phyloP scores from a whole-genome alignment of 305 asterid species.

The Fraxinus platypoda region DNA sequence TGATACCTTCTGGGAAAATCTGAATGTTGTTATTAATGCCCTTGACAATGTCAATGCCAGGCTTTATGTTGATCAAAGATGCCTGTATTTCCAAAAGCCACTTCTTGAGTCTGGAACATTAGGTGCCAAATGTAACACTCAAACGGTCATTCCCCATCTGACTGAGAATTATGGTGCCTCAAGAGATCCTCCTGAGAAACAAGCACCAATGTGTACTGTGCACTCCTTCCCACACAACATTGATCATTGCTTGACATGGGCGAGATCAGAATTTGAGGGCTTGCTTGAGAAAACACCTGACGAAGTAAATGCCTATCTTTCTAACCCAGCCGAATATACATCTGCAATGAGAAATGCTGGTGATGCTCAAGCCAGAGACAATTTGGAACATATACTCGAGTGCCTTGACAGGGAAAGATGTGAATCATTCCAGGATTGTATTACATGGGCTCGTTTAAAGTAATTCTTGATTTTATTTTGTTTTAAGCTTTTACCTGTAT shows the following conservation, averaged over 20 bases:
- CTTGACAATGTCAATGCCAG: conserved; percentile 94
- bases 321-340: conserved; percentile 67
- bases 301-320: conserved; percentile 82
- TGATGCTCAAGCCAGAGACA: conserved; percentile 96
- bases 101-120: conserved; percentile 93
- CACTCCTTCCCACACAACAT: conserved; percentile 96
- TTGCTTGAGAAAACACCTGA: conserved; percentile 91
- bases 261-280: conserved; percentile 93
- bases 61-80: conserved; percentile 91
- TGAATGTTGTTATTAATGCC: conserved; percentile 73
- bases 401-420: conserved; percentile 80
- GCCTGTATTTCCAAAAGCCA: conserved; percentile 89
- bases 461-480: conserved; percentile 27
- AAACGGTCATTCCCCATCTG: conserved; percentile 90
- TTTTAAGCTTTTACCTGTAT: conserved; percentile 9
- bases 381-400: conserved; percentile 77
- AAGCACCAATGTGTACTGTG: conserved; percentile 98
- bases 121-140: conserved; percentile 94
- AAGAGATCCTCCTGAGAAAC: conserved; percentile 98
- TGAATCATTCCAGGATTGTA: conserved; percentile 78
- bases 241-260: conserved; percentile 98
- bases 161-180: conserved; percentile 97
- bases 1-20: conserved; percentile 89
- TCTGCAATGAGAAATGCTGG: conserved; percentile 77
- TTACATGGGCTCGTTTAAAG: conserved; percentile 86